Evolutionary conservation across 177 flowering plant species (phyloP), one percentile per base, ranked within the genome.

Genomic region (Telopea speciosissima): DNA sequence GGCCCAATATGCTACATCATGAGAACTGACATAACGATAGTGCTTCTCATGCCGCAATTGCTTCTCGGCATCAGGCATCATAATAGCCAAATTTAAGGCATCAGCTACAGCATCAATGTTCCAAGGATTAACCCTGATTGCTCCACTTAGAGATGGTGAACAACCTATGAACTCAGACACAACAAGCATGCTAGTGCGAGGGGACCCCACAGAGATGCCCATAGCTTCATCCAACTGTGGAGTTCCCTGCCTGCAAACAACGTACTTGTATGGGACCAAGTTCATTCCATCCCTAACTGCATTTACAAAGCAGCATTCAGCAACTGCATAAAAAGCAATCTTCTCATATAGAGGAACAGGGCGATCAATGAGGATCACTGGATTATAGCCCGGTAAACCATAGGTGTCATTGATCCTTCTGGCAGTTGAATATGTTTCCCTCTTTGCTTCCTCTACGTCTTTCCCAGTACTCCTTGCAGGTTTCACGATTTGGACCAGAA

Each of bases 271-370:
- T 19, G 95, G 93, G 5, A 89, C 89, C 66, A 91, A 80, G 78
- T 91, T 91, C 97, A 91, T 90, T 25, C 95, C 95, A 76, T 91
- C 95, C 81, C 97, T 87, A 65, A 91, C 89, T 65, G 91, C 92
- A 83, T 86, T 91, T 42, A 91, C 97, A 52, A 91, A 74, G 76
- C 93, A 89, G 75, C 97, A 91, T 63, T 91, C 97, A 19, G 97
- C 93, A 24, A 84, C 68, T 28, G 88, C 83, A 85, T 85, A 90
- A 77, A 82, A 91, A 0, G 95, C 92, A 31, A 81, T 66, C 81
- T 91, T 91, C 77, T 91, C 97, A 62, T 73, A 81, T 17, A 83
- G 87, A 36, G 90, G 87, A 66, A 87, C 85, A 61, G 74, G 83
- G 24, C 81, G 86, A 68, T 91, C 94, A 80, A 91, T 88, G 22